A percentile compares a stretch with the other conserved stretches of the same genome.
Conservation (phyloP, 2,329 filamentous ascomycete genomes). For the Clonostachys sp. region DNA sequence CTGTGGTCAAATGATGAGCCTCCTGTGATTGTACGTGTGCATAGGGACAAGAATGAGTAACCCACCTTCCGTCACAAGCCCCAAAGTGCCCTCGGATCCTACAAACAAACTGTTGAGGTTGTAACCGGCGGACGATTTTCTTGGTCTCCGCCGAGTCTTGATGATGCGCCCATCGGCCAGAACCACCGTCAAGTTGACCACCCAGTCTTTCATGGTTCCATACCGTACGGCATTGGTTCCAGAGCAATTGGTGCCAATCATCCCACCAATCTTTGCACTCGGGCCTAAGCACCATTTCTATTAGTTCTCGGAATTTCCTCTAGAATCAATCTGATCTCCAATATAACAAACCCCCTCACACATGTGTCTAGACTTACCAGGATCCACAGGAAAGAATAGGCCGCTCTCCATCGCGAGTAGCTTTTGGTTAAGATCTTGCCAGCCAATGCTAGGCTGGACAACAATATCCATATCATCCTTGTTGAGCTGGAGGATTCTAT, state of each 20-base stretch:
- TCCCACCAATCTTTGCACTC: constrained; percentile 73
- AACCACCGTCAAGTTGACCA: constrained; percentile 77
- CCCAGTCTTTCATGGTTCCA: constrained; percentile 86
- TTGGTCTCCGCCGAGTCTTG: constrained; percentile 72
- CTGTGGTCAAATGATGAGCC: constrained; percentile 18
- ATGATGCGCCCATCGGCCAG: constrained; percentile 74
- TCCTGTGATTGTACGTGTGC: too few relatives aligned
- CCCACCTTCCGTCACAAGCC: constrained; percentile 68
- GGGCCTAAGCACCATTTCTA: constrained; percentile 31
- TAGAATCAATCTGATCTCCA: too few relatives aligned
- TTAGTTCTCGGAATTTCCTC: background rate
- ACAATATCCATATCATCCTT: constrained; percentile 89
- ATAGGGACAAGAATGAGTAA: too few relatives aligned
- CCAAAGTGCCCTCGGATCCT: constrained; percentile 76
- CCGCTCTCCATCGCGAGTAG: constrained; percentile 65
- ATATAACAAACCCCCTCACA: background rate
- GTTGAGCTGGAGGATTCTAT: constrained; percentile 73
- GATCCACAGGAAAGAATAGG: constrained; percentile 88
- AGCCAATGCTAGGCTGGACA: constrained; percentile 87
- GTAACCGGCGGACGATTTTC: constrained; percentile 79
- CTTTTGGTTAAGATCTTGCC: constrained; percentile 80
- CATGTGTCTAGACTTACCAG: constrained; percentile 46
- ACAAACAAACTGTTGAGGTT: constrained; percentile 78
- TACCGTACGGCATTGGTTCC: constrained; percentile 79
- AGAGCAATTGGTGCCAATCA: constrained; percentile 75